These are phyloP conservation scores for Physcia stellaris DNA, from an alignment of 495 filamentous ascomycete species.

Conservation along the genomic window DNA sequence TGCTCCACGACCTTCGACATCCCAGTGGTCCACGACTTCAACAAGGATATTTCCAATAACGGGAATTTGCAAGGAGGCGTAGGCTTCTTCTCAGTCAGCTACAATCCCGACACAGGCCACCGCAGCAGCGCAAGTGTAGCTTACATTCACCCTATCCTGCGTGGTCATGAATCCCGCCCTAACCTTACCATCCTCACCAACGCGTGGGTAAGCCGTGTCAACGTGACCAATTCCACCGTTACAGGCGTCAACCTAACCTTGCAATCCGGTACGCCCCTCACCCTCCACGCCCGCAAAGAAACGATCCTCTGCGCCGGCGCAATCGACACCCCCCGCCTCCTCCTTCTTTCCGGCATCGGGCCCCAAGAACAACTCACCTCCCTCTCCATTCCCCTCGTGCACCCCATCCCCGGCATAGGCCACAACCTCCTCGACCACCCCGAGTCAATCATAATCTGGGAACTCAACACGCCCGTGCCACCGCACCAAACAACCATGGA, in stretches of 20 bases:
- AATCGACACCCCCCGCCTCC: slow-evolving; percentile 59
- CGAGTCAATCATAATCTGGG: slow-evolving; percentile 72
- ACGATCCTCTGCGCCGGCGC: slow-evolving; percentile 69
- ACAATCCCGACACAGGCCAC: slow-evolving; percentile 67
- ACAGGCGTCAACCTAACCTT: slow-evolving; percentile 53
- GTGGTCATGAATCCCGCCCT: slow-evolving; percentile 57
- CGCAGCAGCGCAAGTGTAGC: slow-evolving; percentile 71
- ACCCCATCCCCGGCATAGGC: slow-evolving; percentile 64
- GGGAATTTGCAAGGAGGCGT: slow-evolving; percentile 58
- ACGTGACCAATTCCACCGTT: slow-evolving; percentile 47
- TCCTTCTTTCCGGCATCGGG: slow-evolving; percentile 71
- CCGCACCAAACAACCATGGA: slow-evolving; percentile 73
- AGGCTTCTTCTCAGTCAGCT: slow-evolving; percentile 74
- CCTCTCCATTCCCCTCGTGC: slow-evolving; percentile 53
- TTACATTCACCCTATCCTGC: slow-evolving; percentile 75
- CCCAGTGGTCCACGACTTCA: slow-evolving; percentile 68
- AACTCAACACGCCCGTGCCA: slow-evolving; percentile 63
- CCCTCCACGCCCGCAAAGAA: slow-evolving; percentile 48
- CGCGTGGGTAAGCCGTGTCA: slow-evolving; percentile 65
- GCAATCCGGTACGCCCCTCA: slow-evolving; percentile 47
- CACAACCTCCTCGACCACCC: slow-evolving; percentile 70
- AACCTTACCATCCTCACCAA: slow-evolving; percentile 72
- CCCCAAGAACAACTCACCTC: slow-evolving; percentile 45
- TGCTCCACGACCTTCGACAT: slow-evolving; percentile 61
- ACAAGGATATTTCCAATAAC: slow-evolving; percentile 53